Conservation (phyloP, 2,329 filamentous ascomycete species). For the Fusarium denticulatum region DNA sequence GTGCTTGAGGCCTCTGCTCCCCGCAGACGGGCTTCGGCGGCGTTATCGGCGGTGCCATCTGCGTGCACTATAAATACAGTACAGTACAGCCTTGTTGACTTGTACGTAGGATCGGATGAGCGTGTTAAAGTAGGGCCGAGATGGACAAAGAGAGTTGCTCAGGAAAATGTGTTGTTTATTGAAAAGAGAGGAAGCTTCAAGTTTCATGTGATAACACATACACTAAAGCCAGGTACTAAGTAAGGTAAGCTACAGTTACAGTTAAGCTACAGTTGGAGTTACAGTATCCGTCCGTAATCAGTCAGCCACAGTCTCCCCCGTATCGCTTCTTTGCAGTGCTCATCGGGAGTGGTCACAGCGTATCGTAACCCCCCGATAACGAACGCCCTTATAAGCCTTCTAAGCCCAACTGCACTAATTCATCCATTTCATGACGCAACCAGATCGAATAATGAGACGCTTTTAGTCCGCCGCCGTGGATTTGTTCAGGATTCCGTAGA, state of each 20-base stretch:
- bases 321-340: constrained; percentile 4
- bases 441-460: constrained; percentile 4
- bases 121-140: neutral
- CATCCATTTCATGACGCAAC: constrained; percentile 34
- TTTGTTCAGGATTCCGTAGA: neutral
- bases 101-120: neutral
- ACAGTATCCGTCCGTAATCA: neutral
- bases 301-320: neutral
- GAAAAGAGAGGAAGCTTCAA: neutral
- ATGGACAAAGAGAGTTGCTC: neutral
- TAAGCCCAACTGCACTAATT: constrained; percentile 17
- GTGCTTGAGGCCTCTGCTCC: constrained; percentile 31
- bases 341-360: constrained; percentile 27
- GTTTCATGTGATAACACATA: constrained; percentile 27
- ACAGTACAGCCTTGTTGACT: neutral
- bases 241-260: neutral
- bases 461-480: constrained; percentile 1
- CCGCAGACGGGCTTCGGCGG: constrained; percentile 32
- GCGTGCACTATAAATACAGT: neutral
- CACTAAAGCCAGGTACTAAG: neutral
- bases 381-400: constrained; percentile 24
- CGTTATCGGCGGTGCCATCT: constrained; percentile 32
- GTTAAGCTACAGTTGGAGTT: neutral
- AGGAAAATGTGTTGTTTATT: constrained; percentile 9
- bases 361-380: constrained; percentile 35